Percentiles rank a stretch among this genome's conserved stretches.
phyloP scores from a whole-genome alignment of 2,329 filamentous ascomycete genomes.

The Lachnellula arida region DNA sequence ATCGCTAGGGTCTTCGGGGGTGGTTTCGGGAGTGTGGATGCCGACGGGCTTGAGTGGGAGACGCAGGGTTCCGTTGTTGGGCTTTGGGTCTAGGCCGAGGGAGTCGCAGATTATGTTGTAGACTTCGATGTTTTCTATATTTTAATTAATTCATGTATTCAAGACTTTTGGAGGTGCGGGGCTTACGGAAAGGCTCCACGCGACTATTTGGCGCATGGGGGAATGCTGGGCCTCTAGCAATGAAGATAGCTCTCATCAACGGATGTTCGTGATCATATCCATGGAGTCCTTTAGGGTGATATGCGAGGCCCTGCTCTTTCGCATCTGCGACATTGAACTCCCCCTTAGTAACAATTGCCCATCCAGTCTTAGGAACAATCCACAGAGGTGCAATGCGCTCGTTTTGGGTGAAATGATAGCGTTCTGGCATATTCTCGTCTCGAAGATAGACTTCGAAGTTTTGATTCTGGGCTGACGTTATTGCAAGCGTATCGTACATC shows the following conservation, averaged over 20 bases:
- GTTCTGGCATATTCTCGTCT: constrained; percentile 81
- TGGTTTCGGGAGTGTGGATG: constrained; percentile 48
- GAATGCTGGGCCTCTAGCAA: constrained; percentile 88
- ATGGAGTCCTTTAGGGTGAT: constrained; percentile 80
- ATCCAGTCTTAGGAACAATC: constrained; percentile 89
- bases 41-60: constrained; percentile 51
- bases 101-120: constrained; percentile 95
- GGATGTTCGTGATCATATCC: constrained; percentile 95
- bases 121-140: constrained; percentile 81
- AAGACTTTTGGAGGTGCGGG: neutral
- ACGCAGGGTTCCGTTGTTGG: constrained; percentile 84
- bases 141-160: constrained; percentile 24
- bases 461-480: constrained; percentile 55
- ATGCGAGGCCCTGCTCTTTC: constrained; percentile 58
- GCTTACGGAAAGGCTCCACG: constrained; percentile 75
- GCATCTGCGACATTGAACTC: constrained; percentile 73
- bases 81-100: constrained; percentile 63
- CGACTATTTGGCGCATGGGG: constrained; percentile 77
- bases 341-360: constrained; percentile 78
- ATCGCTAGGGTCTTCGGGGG: constrained; percentile 48
- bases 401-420: constrained; percentile 88
- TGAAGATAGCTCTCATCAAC: constrained; percentile 92
- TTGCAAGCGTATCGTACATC: constrained; percentile 59
- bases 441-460: constrained; percentile 84
- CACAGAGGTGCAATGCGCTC: constrained; percentile 89